A percentile compares a stretch with the other conserved stretches of the same genome.
Conservation (phyloP, 352 stramenopile species). For the Phytophthora pseudosyringae region DNA sequence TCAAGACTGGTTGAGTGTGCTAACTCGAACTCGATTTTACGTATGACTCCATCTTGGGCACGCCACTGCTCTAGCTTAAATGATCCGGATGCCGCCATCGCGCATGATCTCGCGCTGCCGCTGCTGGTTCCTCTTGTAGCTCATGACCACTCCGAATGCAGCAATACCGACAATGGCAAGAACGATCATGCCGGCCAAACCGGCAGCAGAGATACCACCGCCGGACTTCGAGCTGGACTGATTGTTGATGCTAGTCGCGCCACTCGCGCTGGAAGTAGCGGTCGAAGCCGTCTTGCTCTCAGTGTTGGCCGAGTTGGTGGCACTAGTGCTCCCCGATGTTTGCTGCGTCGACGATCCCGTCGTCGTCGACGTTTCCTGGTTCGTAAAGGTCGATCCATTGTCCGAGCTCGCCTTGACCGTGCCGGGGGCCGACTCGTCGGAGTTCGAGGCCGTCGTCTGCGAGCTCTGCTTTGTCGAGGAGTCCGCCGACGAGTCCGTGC, state of each 20-base stretch:
- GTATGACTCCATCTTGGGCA: constrained; percentile 7
- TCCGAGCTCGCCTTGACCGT: constrained; percentile 49
- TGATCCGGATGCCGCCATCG: constrained; percentile 51
- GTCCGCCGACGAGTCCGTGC: constrained; percentile 12
- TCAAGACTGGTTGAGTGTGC: constrained; percentile 21
- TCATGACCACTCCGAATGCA: constrained; percentile 59
- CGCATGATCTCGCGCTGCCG: constrained; percentile 83
- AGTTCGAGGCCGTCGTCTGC: constrained; percentile 4
- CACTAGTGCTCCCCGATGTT: constrained; percentile 6
- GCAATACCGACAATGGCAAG: constrained; percentile 60
- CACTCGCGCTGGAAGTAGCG: not conserved
- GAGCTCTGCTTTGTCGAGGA: constrained; percentile 14
- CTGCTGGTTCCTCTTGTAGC: constrained; percentile 83
- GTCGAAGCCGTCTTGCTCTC: constrained; percentile 16
- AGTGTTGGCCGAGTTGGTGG: constrained; percentile 10
- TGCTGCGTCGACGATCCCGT: constrained; percentile 26
- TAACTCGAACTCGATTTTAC: constrained; percentile 25
- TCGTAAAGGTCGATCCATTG: constrained; percentile 41
- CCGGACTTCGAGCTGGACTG: constrained; percentile 40
- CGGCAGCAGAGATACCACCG: constrained; percentile 52
- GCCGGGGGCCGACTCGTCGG: constrained; percentile 26
- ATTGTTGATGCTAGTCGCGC: constrained; percentile 43
- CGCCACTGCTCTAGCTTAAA: constrained; percentile 37
- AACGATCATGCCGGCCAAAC: constrained; percentile 66
- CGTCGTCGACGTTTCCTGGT: constrained; percentile 26